Evolutionary conservation across 108 stramenopile species (phyloP), one percentile per base, ranked within the genome.

Genomic region (Mediolabrus comicus): DNA sequence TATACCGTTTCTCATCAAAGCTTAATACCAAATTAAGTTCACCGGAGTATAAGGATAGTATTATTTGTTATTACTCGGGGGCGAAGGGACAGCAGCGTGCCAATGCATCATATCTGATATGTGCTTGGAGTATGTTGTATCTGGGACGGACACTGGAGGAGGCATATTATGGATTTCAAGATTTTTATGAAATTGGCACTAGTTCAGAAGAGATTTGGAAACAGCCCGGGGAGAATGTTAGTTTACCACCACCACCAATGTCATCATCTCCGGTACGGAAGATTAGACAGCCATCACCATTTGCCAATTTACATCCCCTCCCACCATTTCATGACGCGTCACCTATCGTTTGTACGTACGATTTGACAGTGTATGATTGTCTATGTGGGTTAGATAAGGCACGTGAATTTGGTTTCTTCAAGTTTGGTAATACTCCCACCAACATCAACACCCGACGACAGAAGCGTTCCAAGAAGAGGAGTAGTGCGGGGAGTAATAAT

Each of bases 251-350:
- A 19, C 53, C 26, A 34, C 39, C 49, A 49, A 72, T 80, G 61
- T 80, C 82, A 7, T 14, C 65, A 19, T 32, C 62, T 16, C 69
- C 62, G 2, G 10, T 68, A 16, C 36, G 51, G 11, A 29, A 55
- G 35, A 59, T 65, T 60, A 80, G 69, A 9, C 16, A 13, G 14
- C 29, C 52, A 8, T 61, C 55, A 14, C 74, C 77, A 2, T 77
- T 77, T 59, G 67, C 36, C 8, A 81, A 75, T 7, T 30, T 95
- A 35, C 61, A 86, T 69, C 67, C 82, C 61, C 32, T 98, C 65
- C 86, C 98, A n/a, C 87, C 98, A 51, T 99, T 97, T 83, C 99
- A 99, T 75, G 99, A 99, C 82, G 99, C 99, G 7, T 92, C 95
- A 16, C 98, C 97, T n/a, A 84, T 83, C 41, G 72, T 74, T 5